These are phyloP conservation scores for Nakaseomyces glabratus DNA, from an alignment of 1,139 yeast species.

Conservation along the genomic window DNA sequence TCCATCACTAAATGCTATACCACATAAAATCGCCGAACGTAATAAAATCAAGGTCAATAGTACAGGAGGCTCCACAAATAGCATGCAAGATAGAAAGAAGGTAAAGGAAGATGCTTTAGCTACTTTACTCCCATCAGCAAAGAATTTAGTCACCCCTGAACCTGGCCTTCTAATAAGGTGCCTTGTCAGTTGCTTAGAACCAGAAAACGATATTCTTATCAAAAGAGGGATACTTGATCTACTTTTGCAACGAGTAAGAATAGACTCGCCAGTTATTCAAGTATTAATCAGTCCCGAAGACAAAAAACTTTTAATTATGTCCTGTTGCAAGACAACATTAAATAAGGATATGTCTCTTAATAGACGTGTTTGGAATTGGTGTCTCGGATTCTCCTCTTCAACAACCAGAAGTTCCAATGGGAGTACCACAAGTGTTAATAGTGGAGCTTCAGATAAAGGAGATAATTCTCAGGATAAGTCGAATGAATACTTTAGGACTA, in stretches of 20 bases:
- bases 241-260: constrained; percentile 55
- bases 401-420: constrained; percentile 8
- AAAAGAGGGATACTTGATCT: constrained; percentile 87
- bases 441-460: constrained; percentile 1
- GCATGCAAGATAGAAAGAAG: constrained; percentile 12
- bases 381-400: constrained; percentile 54
- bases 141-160: constrained; percentile 59
- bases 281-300: constrained; percentile 43
- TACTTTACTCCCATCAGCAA: constrained; percentile 45
- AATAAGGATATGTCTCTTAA: constrained; percentile 89
- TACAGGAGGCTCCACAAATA: constrained; percentile 8
- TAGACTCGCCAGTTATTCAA: constrained; percentile 52
- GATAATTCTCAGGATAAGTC: constrained; percentile 10
- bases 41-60: constrained; percentile 9
- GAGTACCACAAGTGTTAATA: constrained; percentile 7
- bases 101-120: constrained; percentile 18
- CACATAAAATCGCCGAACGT: constrained; percentile 24
- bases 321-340: constrained; percentile 61
- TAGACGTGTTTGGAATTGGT: constrained; percentile 86
- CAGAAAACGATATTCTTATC: constrained; percentile 56
- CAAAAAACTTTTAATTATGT: constrained; percentile 46
- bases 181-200: constrained; percentile 55
- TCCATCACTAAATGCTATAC: constrained; percentile 43
- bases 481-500: constrained; percentile 46
- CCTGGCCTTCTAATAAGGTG: constrained; percentile 73